phyloP scores from a whole-genome alignment of 108 stramenopile genomes.

The Fistulifera pelliculosa region DNA sequence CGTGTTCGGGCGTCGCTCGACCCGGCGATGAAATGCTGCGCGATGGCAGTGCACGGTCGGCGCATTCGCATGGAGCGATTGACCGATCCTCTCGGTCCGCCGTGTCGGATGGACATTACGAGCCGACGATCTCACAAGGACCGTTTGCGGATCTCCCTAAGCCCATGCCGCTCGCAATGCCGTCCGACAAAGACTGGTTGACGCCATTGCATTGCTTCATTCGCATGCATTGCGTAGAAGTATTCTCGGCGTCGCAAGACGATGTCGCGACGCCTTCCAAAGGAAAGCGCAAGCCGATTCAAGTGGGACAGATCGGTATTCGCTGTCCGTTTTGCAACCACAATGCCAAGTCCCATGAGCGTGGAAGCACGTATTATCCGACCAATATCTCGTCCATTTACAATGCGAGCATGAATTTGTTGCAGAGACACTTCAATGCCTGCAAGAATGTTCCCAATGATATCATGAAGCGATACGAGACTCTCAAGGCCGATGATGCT shows the following conservation, averaged over 20 bases:
- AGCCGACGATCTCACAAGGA: slow-evolving; percentile 23
- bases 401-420: slow-evolving; percentile 72
- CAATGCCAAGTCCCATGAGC: slow-evolving; percentile 26
- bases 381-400: slow-evolving; percentile 62
- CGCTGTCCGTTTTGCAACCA: slow-evolving; percentile 70
- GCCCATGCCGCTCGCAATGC: slow-evolving; percentile 49
- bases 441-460: slow-evolving; percentile 51
- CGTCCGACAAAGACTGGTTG: slow-evolving; percentile 64
- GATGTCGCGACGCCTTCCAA: slow-evolving; percentile 73
- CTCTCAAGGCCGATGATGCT: slow-evolving; percentile 65
- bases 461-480: slow-evolving; percentile 58
- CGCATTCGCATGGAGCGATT: neutral
- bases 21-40: neutral
- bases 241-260: slow-evolving; percentile 54
- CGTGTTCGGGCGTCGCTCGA: slow-evolving; percentile 1
- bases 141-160: slow-evolving; percentile 43
- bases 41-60: neutral
- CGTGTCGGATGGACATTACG: neutral
- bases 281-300: slow-evolving; percentile 68
- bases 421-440: slow-evolving; percentile 69
- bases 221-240: slow-evolving; percentile 63
- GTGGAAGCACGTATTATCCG: slow-evolving; percentile 71
- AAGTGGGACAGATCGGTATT: slow-evolving; percentile 77
- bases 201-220: slow-evolving; percentile 83
- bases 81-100: neutral